Base-by-base conservation (phyloP, 441 rosid genomes). In the Erodium texanum region DNA sequence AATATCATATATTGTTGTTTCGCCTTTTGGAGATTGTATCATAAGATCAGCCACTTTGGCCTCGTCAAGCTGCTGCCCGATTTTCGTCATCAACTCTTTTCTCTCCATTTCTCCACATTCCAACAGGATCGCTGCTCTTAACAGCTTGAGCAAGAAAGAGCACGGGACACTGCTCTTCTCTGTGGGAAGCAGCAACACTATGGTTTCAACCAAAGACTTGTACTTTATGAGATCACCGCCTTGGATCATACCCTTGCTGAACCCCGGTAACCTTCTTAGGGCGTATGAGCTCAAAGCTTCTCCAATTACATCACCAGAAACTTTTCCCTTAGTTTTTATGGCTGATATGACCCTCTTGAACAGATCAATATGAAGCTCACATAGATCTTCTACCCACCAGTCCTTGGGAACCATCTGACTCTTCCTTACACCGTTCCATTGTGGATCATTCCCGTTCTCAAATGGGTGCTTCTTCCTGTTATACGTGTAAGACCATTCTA, bases 311-410 rank as follows among this genome's bases (percentile, higher is more conserved):
- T 72, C 64, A 24, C 85, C 78, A 41, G 84, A 88, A 90, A 92
- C 89, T 76, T 90, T 86, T 66, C 96, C 99, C 74, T 91, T 94
- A 0, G 90, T 86, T 70, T 82, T 92, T 59, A 89, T 85, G 69
- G 82, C 71, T 62, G 74, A 34, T 71, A 94, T 85, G 19, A 92
- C 89, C 73, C 80, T 76, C 78, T 92, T 85, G 72, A 85, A 94
- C 68, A 88, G 80, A 79, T 86, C 89, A 64, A 92, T 80, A 65
- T 92, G 93, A 5, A 94, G 84, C 75, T 89, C 99, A 62, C 91
- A 88, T 5, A 88, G 70, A 84, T 92, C 99, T 86, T 94, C 99
- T 1, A 89, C 93, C 99, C 99, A 94, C 99, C 98, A 94, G 79
- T 94, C 99, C 73, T 78, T 84, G 0, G 99, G 98, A 70, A 93